Evolutionary conservation across 495 filamentous ascomycete species (phyloP).

Genomic region (Talaromyces thailandensis): DNA sequence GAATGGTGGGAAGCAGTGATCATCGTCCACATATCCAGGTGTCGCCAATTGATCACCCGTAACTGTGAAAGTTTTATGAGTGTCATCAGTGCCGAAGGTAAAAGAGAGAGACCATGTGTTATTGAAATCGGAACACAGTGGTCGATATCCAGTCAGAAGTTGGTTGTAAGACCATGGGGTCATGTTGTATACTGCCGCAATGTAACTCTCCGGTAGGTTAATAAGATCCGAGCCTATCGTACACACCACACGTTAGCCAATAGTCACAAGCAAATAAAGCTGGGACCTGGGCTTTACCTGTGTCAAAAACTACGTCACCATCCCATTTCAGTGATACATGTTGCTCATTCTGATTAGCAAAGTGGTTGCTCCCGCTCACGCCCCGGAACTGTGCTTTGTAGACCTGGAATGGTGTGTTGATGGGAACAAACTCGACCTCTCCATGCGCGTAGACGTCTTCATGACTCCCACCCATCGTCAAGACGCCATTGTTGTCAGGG

Average conservation of each 20-base stretch:
- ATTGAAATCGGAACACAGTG: slow-evolving; percentile 1
- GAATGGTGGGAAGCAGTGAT: neutral
- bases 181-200: neutral
- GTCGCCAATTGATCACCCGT: neutral
- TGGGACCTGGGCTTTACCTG: neutral
- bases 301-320: neutral
- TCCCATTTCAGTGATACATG: neutral
- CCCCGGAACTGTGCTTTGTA: neutral
- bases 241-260: neutral
- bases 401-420: neutral
- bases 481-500: neutral
- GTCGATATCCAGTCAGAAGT: neutral
- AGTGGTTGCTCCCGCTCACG: neutral
- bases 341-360: neutral
- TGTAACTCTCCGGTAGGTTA: neutral
- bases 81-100: neutral
- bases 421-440: neutral
- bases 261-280: neutral
- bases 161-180: neutral
- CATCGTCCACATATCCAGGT: neutral
- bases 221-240: neutral
- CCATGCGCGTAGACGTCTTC: neutral
- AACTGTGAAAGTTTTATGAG: neutral
- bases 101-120: neutral
- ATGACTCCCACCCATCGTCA: neutral